Conservation (phyloP, 176 grass and related monocot species). For the Olyra latifolia region DNA sequence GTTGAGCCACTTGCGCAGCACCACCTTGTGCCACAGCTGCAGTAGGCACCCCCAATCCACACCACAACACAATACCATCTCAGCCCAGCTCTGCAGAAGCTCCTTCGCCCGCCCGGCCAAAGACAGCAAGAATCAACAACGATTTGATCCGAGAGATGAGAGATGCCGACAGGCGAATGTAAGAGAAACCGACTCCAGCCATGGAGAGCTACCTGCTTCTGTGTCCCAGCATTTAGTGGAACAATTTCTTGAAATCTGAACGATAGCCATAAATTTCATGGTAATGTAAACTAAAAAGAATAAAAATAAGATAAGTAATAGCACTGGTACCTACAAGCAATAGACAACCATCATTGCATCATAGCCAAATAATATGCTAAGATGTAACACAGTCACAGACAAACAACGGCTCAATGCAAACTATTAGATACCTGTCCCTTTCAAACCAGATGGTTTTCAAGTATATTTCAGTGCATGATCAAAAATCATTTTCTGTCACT, state of each 20-base stretch:
- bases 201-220: slow-evolving; percentile 42
- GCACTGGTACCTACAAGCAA: not conserved
- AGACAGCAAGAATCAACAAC: not conserved
- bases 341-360: not conserved
- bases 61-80: slow-evolving; percentile 48
- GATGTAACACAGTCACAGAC: not conserved
- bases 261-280: slow-evolving; percentile 28
- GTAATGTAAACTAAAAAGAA: slow-evolving; percentile 27
- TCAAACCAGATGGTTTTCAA: no score
- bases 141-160: slow-evolving; percentile 9
- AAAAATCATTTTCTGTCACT: not conserved
- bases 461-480: no score
- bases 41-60: slow-evolving; percentile 50
- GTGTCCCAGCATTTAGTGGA: slow-evolving; percentile 76
- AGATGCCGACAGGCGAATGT: no score
- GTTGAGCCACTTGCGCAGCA: slow-evolving; percentile 93
- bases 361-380: slow-evolving; percentile 2
- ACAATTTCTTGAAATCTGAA: slow-evolving; percentile 91
- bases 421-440: not conserved
- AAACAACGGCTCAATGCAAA: not conserved
- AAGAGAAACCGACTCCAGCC: no score
- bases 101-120: slow-evolving; percentile 37
- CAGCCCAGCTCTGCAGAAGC: slow-evolving; percentile 48
- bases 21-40: slow-evolving; percentile 80
- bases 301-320: not conserved